Percentiles rank a stretch among this genome's conserved stretches.
These are phyloP conservation scores for Populus davidiana DNA, from an alignment of 345 rosid species.

Conservation along the genomic window DNA sequence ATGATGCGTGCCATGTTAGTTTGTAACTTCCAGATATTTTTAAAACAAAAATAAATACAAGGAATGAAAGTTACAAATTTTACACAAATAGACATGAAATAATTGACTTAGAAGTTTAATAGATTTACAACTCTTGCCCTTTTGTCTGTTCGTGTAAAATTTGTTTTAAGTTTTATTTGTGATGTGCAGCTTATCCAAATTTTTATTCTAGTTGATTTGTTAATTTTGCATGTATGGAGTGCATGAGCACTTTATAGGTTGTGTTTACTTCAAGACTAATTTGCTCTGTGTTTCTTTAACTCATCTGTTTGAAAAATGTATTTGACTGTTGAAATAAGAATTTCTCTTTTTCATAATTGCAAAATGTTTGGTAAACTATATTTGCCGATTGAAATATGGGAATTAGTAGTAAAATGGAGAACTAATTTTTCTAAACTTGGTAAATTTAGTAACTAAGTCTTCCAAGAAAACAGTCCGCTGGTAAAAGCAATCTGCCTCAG, in stretches of 20 bases:
- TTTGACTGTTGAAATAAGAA: background rate
- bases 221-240: background rate
- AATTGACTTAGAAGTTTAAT: no score
- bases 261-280: background rate
- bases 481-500: background rate
- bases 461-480: background rate
- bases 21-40: background rate
- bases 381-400: background rate
- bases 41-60: no score
- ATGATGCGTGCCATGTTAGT: background rate
- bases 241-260: background rate
- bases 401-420: background rate
- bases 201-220: background rate
- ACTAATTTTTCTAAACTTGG: background rate
- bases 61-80: no score
- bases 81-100: no score
- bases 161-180: no score
- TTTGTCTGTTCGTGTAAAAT: no score
- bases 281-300: background rate
- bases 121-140: no score
- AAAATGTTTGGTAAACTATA: background rate
- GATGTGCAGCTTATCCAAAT: background rate
- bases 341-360: background rate
- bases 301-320: background rate
- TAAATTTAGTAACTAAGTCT: background rate